These are phyloP conservation scores for Colletotrichum navitas DNA, from an alignment of 2,329 filamentous ascomycete species.

Conservation along the genomic window DNA sequence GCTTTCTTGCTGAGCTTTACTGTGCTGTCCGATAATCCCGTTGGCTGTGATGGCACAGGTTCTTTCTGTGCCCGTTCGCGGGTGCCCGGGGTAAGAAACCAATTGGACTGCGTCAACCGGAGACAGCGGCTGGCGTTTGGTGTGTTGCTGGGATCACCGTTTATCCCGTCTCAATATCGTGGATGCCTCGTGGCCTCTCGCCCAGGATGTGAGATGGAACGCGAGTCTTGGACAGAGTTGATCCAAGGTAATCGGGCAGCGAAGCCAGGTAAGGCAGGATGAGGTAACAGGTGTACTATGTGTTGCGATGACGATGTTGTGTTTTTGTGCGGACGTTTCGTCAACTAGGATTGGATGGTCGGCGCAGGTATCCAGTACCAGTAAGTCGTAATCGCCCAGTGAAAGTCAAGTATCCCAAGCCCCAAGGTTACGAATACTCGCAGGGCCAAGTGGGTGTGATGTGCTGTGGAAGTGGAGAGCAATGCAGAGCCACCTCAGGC, in stretches of 20 bases:
- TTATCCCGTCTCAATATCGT: slow-evolving; percentile 38
- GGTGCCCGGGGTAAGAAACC: slow-evolving; percentile 16
- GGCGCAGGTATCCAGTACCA: slow-evolving; percentile 29
- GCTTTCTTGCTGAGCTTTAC: slow-evolving; percentile 16
- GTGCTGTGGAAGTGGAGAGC: slow-evolving; percentile 16
- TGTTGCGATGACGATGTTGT: slow-evolving; percentile 18
- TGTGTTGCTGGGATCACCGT: slow-evolving; percentile 34
- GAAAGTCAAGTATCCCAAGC: not conserved
- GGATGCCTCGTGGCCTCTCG: slow-evolving; percentile 41
- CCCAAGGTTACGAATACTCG: slow-evolving; percentile 25
- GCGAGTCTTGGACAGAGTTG: slow-evolving; percentile 1
- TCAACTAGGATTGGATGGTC: slow-evolving; percentile 30
- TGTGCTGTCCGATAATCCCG: slow-evolving; percentile 19
- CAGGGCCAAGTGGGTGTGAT: slow-evolving; percentile 25
- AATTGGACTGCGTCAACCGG: slow-evolving; percentile 6
- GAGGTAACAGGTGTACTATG: slow-evolving; percentile 23
- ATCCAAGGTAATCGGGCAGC: slow-evolving; percentile 30
- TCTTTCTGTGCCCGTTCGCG: slow-evolving; percentile 10
- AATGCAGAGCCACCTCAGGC: slow-evolving; percentile 3
- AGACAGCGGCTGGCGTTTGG: slow-evolving; percentile 31
- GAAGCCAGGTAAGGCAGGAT: slow-evolving; percentile 6
- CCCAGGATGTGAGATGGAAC: slow-evolving; percentile 24
- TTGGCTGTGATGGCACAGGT: slow-evolving; percentile 33
- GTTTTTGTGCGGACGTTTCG: slow-evolving; percentile 14
- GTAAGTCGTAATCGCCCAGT: slow-evolving; percentile 34